Evolutionary conservation across 176 grass and related monocot species (phyloP).

Genomic region (Avena sativa): DNA sequence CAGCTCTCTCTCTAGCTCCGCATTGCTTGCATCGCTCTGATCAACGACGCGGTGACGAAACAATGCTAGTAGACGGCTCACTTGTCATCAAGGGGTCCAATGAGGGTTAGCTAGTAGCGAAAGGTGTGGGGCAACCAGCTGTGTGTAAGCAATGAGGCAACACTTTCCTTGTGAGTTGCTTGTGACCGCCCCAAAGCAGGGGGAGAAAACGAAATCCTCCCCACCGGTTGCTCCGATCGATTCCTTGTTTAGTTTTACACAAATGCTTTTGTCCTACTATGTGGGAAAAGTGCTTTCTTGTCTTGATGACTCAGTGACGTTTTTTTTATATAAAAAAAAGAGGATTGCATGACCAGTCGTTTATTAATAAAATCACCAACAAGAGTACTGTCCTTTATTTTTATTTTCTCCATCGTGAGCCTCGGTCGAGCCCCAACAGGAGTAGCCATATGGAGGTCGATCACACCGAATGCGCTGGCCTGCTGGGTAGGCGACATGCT

Average conservation of each 20-base stretch:
- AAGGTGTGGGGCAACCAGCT: too few species aligned
- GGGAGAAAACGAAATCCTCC: not conserved
- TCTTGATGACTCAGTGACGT: too few species aligned
- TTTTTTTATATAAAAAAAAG: too few species aligned
- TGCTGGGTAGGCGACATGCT: not conserved
- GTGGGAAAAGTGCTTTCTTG: too few species aligned
- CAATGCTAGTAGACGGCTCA: not conserved
- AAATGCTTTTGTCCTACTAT: too few species aligned
- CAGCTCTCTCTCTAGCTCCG: not conserved
- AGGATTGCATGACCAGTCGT: not conserved
- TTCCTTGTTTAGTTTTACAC: not conserved
- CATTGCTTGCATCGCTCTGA: constrained; percentile 7
- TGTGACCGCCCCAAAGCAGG: not conserved
- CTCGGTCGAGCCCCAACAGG: not conserved
- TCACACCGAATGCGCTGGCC: constrained; percentile 34
- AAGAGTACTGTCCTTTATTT: not conserved
- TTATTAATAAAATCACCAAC: not conserved
- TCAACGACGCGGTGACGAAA: not conserved
- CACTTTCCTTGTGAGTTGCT: not conserved
- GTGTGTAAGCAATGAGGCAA: not conserved
- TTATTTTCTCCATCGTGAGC: not conserved
- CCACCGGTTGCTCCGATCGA: not conserved
- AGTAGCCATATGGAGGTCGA: not conserved
- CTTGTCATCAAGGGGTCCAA: not conserved
- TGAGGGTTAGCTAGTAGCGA: not conserved